Conservation (phyloP, 805 yeast genomes). For the Barnettozyma vustinii region DNA sequence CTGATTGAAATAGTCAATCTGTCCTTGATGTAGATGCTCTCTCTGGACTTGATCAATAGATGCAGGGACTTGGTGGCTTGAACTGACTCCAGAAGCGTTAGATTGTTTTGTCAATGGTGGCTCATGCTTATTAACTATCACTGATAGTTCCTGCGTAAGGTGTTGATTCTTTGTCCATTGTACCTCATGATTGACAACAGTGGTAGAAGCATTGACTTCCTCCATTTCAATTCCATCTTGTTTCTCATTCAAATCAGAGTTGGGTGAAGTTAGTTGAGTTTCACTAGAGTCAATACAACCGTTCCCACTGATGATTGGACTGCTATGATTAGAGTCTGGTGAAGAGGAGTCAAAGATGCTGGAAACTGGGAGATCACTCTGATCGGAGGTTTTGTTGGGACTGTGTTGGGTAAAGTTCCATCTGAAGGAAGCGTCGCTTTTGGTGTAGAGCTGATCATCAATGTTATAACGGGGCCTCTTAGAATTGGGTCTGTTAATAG, state of each 20-base stretch:
- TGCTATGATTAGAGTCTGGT: constrained; percentile 10
- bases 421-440: constrained; percentile 20
- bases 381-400: neutral
- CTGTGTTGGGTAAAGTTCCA: constrained; percentile 21
- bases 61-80: neutral
- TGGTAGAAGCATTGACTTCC: neutral
- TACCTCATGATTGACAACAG: constrained; percentile 2
- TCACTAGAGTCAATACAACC: constrained; percentile 11
- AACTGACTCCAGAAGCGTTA: neutral
- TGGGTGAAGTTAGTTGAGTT: constrained; percentile 21
- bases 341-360: constrained; percentile 6
- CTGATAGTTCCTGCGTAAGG: neutral
- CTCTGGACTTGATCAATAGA: neutral
- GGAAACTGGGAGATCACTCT: neutral
- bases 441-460: constrained; percentile 25
- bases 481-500: constrained; percentile 24
- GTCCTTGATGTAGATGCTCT: neutral
- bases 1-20: constrained; percentile 34
- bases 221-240: neutral
- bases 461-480: constrained; percentile 36
- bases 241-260: neutral
- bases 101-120: too few relatives aligned
- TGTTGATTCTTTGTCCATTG: neutral
- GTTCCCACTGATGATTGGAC: constrained; percentile 12
- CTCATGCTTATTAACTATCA: neutral